These are phyloP conservation scores for Bryopsis sp. DNA, from an alignment of 139 green algal species.

Conservation along the genomic window DNA sequence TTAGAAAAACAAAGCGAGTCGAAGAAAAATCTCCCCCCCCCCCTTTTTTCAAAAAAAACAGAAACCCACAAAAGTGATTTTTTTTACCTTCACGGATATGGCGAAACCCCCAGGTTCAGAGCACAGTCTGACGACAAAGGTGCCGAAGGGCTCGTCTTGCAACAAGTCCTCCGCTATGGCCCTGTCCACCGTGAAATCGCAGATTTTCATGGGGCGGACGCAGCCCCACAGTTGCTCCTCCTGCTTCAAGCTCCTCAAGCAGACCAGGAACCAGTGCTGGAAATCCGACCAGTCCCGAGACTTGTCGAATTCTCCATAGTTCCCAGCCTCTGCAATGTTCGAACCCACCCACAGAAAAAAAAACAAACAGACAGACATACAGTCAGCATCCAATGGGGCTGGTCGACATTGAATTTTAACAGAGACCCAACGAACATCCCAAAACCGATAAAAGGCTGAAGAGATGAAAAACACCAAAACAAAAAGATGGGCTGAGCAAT, in stretches of 20 bases:
- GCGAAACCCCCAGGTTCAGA: conserved; percentile 15
- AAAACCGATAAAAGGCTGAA: no score
- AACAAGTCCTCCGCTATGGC: neutral
- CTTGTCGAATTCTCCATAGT: no score
- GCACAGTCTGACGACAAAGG: conserved; percentile 13
- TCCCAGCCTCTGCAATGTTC: no score
- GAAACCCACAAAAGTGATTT: neutral
- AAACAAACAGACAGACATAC: no score
- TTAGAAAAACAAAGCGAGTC: neutral
- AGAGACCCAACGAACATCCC: no score
- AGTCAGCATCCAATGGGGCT: no score
- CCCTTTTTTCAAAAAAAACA: neutral
- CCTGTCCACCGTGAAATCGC: conserved; percentile 7
- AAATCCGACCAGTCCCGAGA: neutral
- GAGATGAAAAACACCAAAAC: no score
- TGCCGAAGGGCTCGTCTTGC: neutral
- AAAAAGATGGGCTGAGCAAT: no score
- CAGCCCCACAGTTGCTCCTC: conserved; percentile 8
- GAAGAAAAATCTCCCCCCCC: neutral
- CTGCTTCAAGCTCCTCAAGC: conserved; percentile 14
- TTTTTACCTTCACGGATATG: conserved; percentile 7
- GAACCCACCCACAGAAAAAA: no score
- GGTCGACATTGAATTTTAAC: no score
- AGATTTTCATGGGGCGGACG: neutral
- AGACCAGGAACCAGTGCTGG: conserved; percentile 11